Conservation (phyloP, 2,329 filamentous ascomycete genomes). For the Monosporascus sp. region DNA sequence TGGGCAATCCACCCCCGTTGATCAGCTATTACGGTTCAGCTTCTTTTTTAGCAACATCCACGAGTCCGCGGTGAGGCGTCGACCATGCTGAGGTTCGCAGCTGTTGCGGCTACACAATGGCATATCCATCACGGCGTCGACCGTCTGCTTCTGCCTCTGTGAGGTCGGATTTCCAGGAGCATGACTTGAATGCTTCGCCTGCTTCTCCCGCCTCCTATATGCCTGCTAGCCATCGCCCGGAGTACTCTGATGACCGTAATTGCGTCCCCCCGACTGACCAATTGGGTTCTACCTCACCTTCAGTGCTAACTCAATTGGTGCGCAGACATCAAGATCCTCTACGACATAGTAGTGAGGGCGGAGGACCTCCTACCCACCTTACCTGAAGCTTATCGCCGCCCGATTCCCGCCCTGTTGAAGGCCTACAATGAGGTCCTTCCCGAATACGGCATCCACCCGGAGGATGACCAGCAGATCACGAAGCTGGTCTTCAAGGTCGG, state of each 20-base stretch:
- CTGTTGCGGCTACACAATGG: neutral
- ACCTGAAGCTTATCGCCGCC: constrained; percentile 56
- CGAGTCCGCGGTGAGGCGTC: neutral
- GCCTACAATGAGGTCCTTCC: constrained; percentile 76
- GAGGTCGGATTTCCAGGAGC: neutral
- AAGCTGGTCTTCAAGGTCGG: constrained; percentile 76
- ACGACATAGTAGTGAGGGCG: constrained; percentile 68
- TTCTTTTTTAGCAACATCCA: neutral
- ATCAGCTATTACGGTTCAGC: too few relatives aligned
- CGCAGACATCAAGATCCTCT: constrained; percentile 68
- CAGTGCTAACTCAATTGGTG: constrained; percentile 6
- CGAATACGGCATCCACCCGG: constrained; percentile 62
- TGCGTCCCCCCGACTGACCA: neutral
- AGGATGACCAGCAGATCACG: constrained; percentile 69
- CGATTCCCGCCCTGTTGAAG: constrained; percentile 72
- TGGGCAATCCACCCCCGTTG: too few relatives aligned
- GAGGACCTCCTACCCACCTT: constrained; percentile 55
- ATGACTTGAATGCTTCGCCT: neutral
- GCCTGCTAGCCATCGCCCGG: constrained; percentile 11
- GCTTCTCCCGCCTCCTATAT: constrained; percentile 1
- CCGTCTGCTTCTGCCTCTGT: neutral
- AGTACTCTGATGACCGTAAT: constrained; percentile 22
- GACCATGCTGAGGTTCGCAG: neutral
- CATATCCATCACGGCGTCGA: neutral
- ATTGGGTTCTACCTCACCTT: neutral